A percentile compares a stretch with the other conserved stretches of the same genome.
These are phyloP conservation scores for Syncephalis fuscata DNA, from an alignment of 371 early-diverging fungal genomes.

Conservation along the genomic window DNA sequence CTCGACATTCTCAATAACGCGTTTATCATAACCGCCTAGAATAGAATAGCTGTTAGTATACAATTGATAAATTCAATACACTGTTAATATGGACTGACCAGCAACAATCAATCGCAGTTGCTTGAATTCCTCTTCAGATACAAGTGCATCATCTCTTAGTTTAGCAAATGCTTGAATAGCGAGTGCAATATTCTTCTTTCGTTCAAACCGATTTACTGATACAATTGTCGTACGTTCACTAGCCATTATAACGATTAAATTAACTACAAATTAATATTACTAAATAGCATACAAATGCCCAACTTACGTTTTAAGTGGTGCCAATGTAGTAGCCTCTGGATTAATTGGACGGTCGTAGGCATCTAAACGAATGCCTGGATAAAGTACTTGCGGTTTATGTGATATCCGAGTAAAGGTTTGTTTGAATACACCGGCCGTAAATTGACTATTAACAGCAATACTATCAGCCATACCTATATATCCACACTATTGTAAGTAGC, in stretches of 20 bases:
- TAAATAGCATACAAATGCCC: background rate
- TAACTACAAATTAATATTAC: no score
- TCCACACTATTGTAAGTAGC: background rate
- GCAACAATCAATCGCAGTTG: constrained; percentile 54
- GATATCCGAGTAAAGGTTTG: constrained; percentile 44
- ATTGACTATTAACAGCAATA: constrained; percentile 79
- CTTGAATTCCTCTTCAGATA: constrained; percentile 13
- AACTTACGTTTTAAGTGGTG: constrained; percentile 30
- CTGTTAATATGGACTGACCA: constrained; percentile 15
- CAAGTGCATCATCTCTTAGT: constrained; percentile 11
- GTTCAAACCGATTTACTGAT: constrained; percentile 87
- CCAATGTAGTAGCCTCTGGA: constrained; percentile 25
- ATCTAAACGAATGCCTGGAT: constrained; percentile 69
- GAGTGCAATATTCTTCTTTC: constrained; percentile 79
- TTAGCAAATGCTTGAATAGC: constrained; percentile 63
- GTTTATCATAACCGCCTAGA: constrained; percentile 69
- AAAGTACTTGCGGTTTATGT: constrained; percentile 48
- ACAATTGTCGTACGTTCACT: constrained; percentile 18
- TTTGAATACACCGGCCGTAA: constrained; percentile 64
- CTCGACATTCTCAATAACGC: constrained; percentile 74
- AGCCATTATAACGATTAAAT: no score
- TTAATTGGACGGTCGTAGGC: constrained; percentile 46
- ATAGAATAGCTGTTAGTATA: background rate
- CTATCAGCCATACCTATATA: constrained; percentile 70
- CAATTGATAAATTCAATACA: no score